Percentiles rank a stretch among this genome's conserved stretches.
phyloP scores from a whole-genome alignment of 257 asterid species.

The Petunia axillaris region DNA sequence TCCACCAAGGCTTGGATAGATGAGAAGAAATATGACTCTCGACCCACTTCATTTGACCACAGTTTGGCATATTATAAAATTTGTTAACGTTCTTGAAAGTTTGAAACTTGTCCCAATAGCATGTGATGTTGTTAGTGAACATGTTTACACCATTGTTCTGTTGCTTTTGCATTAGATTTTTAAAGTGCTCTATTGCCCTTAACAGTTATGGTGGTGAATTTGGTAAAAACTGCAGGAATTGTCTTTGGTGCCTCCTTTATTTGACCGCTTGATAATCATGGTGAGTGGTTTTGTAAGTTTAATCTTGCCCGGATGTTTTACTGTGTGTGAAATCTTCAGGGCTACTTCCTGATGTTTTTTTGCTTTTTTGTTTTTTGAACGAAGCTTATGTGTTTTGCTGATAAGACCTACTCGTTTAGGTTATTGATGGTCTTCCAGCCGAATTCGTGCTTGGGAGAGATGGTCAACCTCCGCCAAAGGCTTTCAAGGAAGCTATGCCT shows the following conservation, averaged over 20 bases:
- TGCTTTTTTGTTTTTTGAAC: background rate
- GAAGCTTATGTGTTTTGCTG: background rate
- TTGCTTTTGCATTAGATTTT: background rate
- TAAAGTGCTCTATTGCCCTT: background rate
- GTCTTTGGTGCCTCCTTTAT: constrained; percentile 73
- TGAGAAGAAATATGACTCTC: too few relatives aligned
- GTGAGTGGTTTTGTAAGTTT: constrained; percentile 41
- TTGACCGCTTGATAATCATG: constrained; percentile 72
- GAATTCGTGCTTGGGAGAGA: constrained; percentile 87
- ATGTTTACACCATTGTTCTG: background rate
- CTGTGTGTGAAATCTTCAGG: background rate
- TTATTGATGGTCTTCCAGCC: constrained; percentile 93
- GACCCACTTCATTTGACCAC: background rate
- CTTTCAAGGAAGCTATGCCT: constrained; percentile 78
- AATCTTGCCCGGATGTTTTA: constrained; percentile 16
- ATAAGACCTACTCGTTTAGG: constrained; percentile 44
- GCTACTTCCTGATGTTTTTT: background rate
- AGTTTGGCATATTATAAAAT: background rate
- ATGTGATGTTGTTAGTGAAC: background rate
- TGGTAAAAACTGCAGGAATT: constrained; percentile 56
- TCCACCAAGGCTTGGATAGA: too few relatives aligned
- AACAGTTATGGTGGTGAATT: constrained; percentile 26
- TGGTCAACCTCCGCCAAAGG: constrained; percentile 69
- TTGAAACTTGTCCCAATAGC: background rate
- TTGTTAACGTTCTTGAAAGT: constrained; percentile 11